These are phyloP conservation scores for Mortierella alpina DNA, from an alignment of 192 early-diverging fungal species.

Conservation along the genomic window DNA sequence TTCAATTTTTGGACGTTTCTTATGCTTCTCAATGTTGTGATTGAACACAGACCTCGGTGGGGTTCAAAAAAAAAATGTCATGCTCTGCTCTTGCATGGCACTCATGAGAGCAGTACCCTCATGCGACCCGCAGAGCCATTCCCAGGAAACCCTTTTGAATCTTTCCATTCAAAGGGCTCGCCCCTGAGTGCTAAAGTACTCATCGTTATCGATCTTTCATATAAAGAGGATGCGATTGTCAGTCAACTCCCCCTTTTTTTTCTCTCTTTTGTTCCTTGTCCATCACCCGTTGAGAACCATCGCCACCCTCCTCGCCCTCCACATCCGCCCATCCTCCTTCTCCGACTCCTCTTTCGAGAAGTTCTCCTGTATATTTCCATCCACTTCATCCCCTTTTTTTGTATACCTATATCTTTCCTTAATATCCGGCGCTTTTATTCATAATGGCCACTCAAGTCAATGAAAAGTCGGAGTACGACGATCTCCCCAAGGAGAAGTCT, in stretches of 20 bases:
- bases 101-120: neutral
- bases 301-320: neutral
- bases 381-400: neutral
- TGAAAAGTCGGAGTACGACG: neutral
- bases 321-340: neutral
- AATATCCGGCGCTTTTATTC: neutral
- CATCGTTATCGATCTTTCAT: conserved; percentile 4
- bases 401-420: neutral
- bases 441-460: neutral
- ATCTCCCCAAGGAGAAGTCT: neutral
- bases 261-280: neutral
- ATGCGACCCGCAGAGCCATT: conserved; percentile 6
- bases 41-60: neutral
- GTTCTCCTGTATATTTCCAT: neutral
- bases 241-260: neutral
- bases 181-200: neutral
- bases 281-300: conserved; percentile 18
- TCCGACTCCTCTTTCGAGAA: neutral
- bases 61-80: no score
- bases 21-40: neutral
- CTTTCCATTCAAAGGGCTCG: neutral
- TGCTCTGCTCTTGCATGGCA: conserved; percentile 1
- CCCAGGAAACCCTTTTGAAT: neutral
- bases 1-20: neutral
- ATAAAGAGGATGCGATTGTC: conserved; percentile 12